A percentile compares a stretch with the other conserved stretches of the same genome.
phyloP scores from a whole-genome alignment of 805 yeast genomes.

The Yarrowia sp. region DNA sequence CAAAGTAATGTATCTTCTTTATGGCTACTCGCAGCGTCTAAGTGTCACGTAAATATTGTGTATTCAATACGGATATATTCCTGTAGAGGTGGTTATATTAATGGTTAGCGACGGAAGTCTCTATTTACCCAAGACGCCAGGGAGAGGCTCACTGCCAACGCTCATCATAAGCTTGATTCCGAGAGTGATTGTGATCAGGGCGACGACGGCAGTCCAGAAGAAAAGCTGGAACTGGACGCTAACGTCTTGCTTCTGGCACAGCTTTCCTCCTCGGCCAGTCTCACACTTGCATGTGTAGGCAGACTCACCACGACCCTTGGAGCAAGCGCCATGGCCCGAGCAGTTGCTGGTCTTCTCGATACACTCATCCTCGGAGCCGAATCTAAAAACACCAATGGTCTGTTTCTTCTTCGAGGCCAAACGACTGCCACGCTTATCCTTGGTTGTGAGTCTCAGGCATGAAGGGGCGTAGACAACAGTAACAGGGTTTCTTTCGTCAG shows the following conservation, averaged over 20 bases:
- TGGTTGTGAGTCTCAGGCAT: neutral
- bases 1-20: neutral
- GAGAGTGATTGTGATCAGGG: conserved; percentile 45
- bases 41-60: too few species aligned
- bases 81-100: neutral
- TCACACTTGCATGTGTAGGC: conserved; percentile 39
- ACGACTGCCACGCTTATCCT: conserved; percentile 4
- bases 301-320: conserved; percentile 32
- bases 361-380: conserved; percentile 37
- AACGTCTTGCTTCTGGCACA: conserved; percentile 66
- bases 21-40: neutral
- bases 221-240: conserved; percentile 63
- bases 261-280: conserved; percentile 43
- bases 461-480: conserved; percentile 22
- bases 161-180: conserved; percentile 53
- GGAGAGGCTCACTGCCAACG: conserved; percentile 60
- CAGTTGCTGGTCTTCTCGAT: conserved; percentile 37
- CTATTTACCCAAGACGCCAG: conserved; percentile 54
- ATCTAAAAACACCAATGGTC: conserved; percentile 23
- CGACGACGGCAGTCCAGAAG: conserved; percentile 59
- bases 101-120: neutral
- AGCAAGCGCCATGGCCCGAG: conserved; percentile 42
- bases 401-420: conserved; percentile 9
- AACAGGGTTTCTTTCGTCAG: conserved; percentile 6
- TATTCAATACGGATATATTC: too few species aligned